These are phyloP conservation scores for Babesia bovis DNA, from an alignment of 169 alveolate species.

Conservation along the genomic window DNA sequence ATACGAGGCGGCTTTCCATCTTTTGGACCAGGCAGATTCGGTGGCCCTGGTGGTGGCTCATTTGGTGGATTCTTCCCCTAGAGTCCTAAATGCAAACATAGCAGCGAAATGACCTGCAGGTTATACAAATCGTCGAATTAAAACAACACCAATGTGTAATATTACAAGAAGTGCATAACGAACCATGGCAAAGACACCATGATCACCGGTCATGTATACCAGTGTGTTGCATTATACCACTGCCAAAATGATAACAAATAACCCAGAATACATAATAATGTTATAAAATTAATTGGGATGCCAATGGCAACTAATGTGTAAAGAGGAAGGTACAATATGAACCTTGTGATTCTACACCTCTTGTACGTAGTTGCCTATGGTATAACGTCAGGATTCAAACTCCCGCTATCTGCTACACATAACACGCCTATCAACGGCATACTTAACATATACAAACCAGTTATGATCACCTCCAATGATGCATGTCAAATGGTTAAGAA, in stretches of 20 bases:
- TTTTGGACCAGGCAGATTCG: constrained; percentile 16
- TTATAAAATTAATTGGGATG: too few relatives aligned
- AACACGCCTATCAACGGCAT: constrained; percentile 39
- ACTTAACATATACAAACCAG: constrained; percentile 63
- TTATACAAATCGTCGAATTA: too few relatives aligned
- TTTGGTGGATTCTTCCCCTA: background rate
- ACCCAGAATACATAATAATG: too few relatives aligned
- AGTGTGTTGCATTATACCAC: too few relatives aligned
- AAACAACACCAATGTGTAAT: too few relatives aligned
- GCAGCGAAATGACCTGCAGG: too few relatives aligned
- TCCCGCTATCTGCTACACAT: background rate
- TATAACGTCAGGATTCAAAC: background rate
- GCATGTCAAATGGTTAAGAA: constrained; percentile 41
- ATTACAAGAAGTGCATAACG: too few relatives aligned
- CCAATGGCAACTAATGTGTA: background rate
- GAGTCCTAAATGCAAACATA: background rate
- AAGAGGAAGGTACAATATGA: background rate
- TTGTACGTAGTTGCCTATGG: background rate
- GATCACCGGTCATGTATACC: too few relatives aligned
- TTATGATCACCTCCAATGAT: constrained; percentile 49
- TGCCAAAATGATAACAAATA: too few relatives aligned
- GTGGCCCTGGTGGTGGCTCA: constrained; percentile 5
- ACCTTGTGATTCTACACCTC: constrained; percentile 5
- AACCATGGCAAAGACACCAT: too few relatives aligned
- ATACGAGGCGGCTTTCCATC: background rate